Percentiles rank a stretch among this genome's conserved stretches.
Conservation (phyloP, 768 basidiomycete genomes). For the Austroboletus eburneus region DNA sequence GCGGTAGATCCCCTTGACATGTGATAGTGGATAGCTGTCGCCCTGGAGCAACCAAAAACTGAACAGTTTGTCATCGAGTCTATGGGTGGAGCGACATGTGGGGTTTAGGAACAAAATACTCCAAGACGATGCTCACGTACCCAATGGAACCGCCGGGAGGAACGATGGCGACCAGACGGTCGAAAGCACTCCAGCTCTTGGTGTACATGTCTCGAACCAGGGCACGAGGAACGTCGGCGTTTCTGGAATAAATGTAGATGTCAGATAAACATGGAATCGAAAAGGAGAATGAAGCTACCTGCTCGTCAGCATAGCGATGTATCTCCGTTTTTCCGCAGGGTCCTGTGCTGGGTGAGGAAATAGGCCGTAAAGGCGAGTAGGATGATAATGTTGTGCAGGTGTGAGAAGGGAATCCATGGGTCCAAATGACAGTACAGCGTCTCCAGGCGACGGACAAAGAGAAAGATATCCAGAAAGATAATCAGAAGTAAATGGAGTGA, state of each 20-base stretch:
- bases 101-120: not conserved
- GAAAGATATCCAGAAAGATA: constrained; percentile 76
- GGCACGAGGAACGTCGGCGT: constrained; percentile 80
- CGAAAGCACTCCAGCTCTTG: constrained; percentile 90
- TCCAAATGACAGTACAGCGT: constrained; percentile 76
- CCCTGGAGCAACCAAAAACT: constrained; percentile 85
- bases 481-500: constrained; percentile 76
- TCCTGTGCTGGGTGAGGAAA: constrained; percentile 84
- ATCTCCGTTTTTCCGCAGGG: constrained; percentile 65
- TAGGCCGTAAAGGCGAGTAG: constrained; percentile 69
- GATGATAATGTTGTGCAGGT: constrained; percentile 69
- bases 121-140: constrained; percentile 38
- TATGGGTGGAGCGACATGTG: constrained; percentile 24
- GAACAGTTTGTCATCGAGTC: constrained; percentile 90
- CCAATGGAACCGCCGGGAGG: constrained; percentile 90
- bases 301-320: constrained; percentile 67
- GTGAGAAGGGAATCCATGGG: constrained; percentile 77
- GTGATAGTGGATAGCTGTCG: constrained; percentile 69
- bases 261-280: too few species aligned
- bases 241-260: constrained; percentile 44
- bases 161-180: constrained; percentile 81
- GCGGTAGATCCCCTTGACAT: constrained; percentile 81
- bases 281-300: too few species aligned
- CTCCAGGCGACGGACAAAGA: constrained; percentile 63
- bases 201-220: constrained; percentile 89